Evolutionary conservation across 208 protist species (phyloP).

Genomic region (Acanthamoeba healyi): DNA sequence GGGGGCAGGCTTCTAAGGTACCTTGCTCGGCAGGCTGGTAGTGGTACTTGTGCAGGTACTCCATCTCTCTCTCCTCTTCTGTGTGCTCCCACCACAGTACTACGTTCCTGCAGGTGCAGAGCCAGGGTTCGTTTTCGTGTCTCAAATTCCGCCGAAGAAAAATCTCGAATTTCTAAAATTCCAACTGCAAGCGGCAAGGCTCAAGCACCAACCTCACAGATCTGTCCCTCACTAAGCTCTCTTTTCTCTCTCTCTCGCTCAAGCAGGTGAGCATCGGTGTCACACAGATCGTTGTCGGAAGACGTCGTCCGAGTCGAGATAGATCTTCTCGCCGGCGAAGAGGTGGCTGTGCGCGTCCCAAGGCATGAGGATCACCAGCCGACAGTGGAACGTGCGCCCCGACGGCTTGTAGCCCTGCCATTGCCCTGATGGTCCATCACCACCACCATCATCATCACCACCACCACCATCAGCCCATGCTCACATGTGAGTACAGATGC

Average conservation of each 20-base stretch:
- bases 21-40: slow-evolving; percentile 4
- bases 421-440: background rate
- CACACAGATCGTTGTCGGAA: background rate
- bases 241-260: too few species aligned
- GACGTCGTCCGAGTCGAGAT: slow-evolving; percentile 19
- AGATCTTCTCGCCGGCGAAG: slow-evolving; percentile 27
- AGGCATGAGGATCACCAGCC: slow-evolving; percentile 18
- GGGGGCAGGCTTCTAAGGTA: background rate
- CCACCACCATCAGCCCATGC: too few species aligned
- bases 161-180: background rate
- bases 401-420: slow-evolving; percentile 17
- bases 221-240: too few species aligned
- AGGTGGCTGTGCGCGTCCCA: background rate
- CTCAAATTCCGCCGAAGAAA: background rate
- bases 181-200: too few species aligned
- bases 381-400: background rate
- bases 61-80: background rate
- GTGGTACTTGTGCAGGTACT: slow-evolving; percentile 18
- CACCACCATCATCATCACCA: too few species aligned
- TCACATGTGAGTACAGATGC: too few species aligned
- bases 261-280: too few species aligned
- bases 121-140: too few species aligned
- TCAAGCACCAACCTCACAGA: too few species aligned
- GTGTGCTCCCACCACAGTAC: background rate
- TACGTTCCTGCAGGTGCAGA: too few species aligned